Evolutionary conservation across 2,329 filamentous ascomycete species (phyloP).

Genomic region (Ambrosiella xylebori): DNA sequence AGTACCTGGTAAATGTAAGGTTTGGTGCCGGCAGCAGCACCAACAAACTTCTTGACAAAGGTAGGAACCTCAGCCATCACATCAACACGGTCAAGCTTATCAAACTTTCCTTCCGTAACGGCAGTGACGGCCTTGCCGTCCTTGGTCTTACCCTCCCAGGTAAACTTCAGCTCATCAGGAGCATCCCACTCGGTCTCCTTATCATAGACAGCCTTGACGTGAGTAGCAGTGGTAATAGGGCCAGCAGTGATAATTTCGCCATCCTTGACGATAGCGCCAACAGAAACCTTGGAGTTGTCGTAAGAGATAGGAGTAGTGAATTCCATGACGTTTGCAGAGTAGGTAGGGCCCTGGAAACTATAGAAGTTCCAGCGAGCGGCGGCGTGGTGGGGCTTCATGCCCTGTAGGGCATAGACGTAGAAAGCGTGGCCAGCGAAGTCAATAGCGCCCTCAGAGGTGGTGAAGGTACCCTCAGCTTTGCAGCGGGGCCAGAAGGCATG

Average conservation of each 20-base stretch:
- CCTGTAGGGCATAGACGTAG: conserved; percentile 75
- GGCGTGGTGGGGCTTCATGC: conserved; percentile 97
- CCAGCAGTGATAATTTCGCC: conserved; percentile 64
- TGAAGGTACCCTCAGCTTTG: conserved; percentile 63
- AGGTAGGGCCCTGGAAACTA: conserved; percentile 73
- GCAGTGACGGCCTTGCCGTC: conserved; percentile 60
- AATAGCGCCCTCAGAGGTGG: conserved; percentile 63
- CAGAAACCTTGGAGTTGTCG: conserved; percentile 64
- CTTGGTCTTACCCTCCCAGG: conserved; percentile 62
- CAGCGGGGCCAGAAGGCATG: conserved; percentile 93
- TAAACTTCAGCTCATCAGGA: conserved; percentile 55
- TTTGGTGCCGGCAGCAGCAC: conserved; percentile 74
- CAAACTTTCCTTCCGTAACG: conserved; percentile 48
- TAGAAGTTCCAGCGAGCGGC: conserved; percentile 86
- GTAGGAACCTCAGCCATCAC: conserved; percentile 93
- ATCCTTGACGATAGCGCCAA: conserved; percentile 69
- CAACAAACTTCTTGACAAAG: conserved; percentile 88
- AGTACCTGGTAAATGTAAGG: conserved; percentile 90
- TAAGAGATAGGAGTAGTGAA: conserved; percentile 90
- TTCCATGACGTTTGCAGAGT: conserved; percentile 88
- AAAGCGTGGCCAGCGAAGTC: conserved; percentile 67
- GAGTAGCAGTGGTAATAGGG: conserved; percentile 44
- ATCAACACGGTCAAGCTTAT: conserved; percentile 61
- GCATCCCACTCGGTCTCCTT: conserved; percentile 75
- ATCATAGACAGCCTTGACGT: conserved; percentile 55